phyloP scores from a whole-genome alignment of 805 yeast species.

The Wickerhamiella spandovensis region DNA sequence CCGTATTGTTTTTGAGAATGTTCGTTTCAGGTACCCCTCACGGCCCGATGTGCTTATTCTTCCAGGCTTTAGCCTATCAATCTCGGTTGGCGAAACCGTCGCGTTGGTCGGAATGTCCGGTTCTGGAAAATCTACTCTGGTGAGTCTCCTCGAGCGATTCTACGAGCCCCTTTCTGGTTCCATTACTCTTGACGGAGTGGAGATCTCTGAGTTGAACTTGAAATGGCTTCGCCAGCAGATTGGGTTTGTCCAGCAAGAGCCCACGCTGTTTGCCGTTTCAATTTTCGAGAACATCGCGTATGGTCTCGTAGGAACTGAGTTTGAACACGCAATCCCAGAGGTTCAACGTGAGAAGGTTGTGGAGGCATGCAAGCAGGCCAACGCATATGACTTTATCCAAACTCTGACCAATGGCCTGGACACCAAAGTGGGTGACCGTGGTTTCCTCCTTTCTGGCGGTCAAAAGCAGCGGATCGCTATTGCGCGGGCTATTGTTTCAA shows the following conservation, averaged over 20 bases:
- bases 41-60: slow-evolving; percentile 72
- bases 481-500: slow-evolving; percentile 53
- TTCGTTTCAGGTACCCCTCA: slow-evolving; percentile 73
- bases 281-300: slow-evolving; percentile 78
- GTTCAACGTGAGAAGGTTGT: slow-evolving; percentile 26
- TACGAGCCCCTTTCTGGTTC: slow-evolving; percentile 68
- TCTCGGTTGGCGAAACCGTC: slow-evolving; percentile 81
- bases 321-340: slow-evolving; percentile 34
- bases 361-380: slow-evolving; percentile 27
- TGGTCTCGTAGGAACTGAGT: slow-evolving; percentile 65
- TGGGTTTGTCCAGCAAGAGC: slow-evolving; percentile 93
- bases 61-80: slow-evolving; percentile 57
- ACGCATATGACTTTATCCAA: slow-evolving; percentile 29
- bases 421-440: slow-evolving; percentile 53
- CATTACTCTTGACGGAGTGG: slow-evolving; percentile 72
- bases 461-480: slow-evolving; percentile 62
- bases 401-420: slow-evolving; percentile 72
- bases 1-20: slow-evolving; percentile 70
- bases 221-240: slow-evolving; percentile 61
- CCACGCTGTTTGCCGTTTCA: slow-evolving; percentile 81
- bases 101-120: slow-evolving; percentile 96
- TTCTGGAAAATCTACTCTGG: slow-evolving; percentile 83
- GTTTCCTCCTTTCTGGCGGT: slow-evolving; percentile 53
- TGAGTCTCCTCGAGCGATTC: slow-evolving; percentile 75
- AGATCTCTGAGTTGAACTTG: slow-evolving; percentile 56